Percentiles rank a stretch among this genome's conserved stretches.
phyloP scores from a whole-genome alignment of 805 yeast species.

The Cyberlindnera galapagoensis region DNA sequence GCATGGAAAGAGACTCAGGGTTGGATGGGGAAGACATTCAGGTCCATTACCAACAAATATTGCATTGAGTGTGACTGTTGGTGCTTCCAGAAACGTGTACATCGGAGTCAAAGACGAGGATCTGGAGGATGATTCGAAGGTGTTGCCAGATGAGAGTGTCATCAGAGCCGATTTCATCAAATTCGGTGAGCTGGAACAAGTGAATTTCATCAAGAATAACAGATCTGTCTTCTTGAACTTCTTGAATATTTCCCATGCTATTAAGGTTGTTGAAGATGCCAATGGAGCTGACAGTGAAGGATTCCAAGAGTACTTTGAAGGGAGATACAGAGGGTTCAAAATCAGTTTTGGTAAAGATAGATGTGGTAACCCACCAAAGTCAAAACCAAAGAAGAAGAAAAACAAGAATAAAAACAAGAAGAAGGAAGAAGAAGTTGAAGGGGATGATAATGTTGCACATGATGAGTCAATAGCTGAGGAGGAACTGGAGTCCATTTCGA shows the following conservation, averaged over 20 bases:
- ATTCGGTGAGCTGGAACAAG: slow-evolving; percentile 73
- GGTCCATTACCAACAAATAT: slow-evolving; percentile 55
- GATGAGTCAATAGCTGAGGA: background rate
- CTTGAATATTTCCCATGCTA: slow-evolving; percentile 55
- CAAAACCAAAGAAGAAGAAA: slow-evolving; percentile 31
- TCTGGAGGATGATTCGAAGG: slow-evolving; percentile 23
- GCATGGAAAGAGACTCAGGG: slow-evolving; percentile 54
- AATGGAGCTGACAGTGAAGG: slow-evolving; percentile 30
- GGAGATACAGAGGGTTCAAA: slow-evolving; percentile 46
- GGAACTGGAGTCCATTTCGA: slow-evolving; percentile 1
- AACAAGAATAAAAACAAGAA: slow-evolving; percentile 9
- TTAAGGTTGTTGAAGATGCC: slow-evolving; percentile 55
- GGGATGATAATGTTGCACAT: slow-evolving; percentile 9
- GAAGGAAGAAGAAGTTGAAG: slow-evolving; percentile 7
- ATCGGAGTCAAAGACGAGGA: slow-evolving; percentile 47
- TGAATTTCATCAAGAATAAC: slow-evolving; percentile 61
- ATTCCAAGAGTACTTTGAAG: slow-evolving; percentile 34
- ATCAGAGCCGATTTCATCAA: slow-evolving; percentile 52
- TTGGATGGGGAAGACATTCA: slow-evolving; percentile 66
- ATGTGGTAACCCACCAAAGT: slow-evolving; percentile 69
- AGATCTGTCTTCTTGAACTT: slow-evolving; percentile 75
- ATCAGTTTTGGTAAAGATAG: slow-evolving; percentile 73
- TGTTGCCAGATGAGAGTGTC: slow-evolving; percentile 40
- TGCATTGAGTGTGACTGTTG: slow-evolving; percentile 58
- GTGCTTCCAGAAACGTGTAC: slow-evolving; percentile 74